Evolutionary conservation across 371 early-diverging fungal species (phyloP).

Genomic region (Chytridium lagenaria): DNA sequence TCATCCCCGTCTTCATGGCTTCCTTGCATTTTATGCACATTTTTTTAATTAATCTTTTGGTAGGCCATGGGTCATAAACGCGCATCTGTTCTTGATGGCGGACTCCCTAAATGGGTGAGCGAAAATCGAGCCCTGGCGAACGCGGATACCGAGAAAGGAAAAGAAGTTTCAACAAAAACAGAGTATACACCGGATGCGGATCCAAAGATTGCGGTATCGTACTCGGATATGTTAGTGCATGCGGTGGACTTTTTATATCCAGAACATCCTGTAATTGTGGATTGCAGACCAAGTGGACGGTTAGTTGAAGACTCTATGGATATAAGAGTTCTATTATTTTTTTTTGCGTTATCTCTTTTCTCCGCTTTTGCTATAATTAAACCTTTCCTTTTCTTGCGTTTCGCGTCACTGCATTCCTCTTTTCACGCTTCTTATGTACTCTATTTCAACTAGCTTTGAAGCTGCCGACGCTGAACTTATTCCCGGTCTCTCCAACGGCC

Average conservation of each 20-base stretch:
- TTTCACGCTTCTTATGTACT: no score
- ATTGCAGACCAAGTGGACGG: slow-evolving; percentile 27
- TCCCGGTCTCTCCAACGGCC: slow-evolving; percentile 17
- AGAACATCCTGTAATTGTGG: slow-evolving; percentile 24
- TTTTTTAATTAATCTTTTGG: background rate
- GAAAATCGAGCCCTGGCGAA: slow-evolving; percentile 57
- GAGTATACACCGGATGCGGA: no score
- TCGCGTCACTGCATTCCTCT: no score
- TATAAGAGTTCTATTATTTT: background rate
- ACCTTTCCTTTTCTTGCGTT: no score
- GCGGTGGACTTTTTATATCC: slow-evolving; percentile 41
- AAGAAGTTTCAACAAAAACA: no score
- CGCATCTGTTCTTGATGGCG: slow-evolving; percentile 85
- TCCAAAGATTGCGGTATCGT: no score
- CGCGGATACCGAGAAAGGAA: no score
- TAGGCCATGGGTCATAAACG: slow-evolving; percentile 82
- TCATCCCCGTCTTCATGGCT: no score
- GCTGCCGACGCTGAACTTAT: slow-evolving; percentile 7
- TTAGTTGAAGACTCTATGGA: background rate
- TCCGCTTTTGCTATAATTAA: no score
- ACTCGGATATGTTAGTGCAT: slow-evolving; percentile 26
- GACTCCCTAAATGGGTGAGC: slow-evolving; percentile 77
- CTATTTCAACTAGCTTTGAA: background rate
- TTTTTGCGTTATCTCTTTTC: background rate
- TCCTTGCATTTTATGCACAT: no score